phyloP scores from a whole-genome alignment of 2,329 filamentous ascomycete species.

The Oidium heveae region DNA sequence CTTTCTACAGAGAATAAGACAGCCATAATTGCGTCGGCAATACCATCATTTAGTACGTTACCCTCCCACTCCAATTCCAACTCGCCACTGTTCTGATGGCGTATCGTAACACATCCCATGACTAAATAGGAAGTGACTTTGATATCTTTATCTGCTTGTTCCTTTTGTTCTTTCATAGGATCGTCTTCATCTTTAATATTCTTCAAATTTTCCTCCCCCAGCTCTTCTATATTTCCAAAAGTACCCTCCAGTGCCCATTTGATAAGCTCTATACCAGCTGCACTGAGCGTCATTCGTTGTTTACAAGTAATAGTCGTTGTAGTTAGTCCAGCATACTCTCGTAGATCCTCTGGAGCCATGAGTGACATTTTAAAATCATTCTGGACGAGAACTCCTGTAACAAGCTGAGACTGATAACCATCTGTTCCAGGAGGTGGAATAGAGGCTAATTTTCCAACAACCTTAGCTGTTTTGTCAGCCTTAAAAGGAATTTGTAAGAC shows the following conservation, averaged over 20 bases:
- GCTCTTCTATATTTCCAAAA: constrained; percentile 61
- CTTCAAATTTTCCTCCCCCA: constrained; percentile 14
- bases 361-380: constrained; percentile 94
- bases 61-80: constrained; percentile 93
- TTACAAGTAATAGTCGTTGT: constrained; percentile 87
- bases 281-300: constrained; percentile 66
- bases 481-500: constrained; percentile 88
- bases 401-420: constrained; percentile 28
- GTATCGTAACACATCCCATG: constrained; percentile 79
- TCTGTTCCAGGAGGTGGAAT: constrained; percentile 32
- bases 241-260: constrained; percentile 86
- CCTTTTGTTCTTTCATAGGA: constrained; percentile 17
- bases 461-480: constrained; percentile 83
- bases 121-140: constrained; percentile 36
- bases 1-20: constrained; percentile 81
- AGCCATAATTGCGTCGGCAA: constrained; percentile 90
- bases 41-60: constrained; percentile 90
- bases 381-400: constrained; percentile 81
- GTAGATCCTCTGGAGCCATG: constrained; percentile 88
- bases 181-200: constrained; percentile 19
- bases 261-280: constrained; percentile 74
- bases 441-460: constrained; percentile 77
- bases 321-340: constrained; percentile 89
- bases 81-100: constrained; percentile 50
- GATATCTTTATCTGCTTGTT: constrained; percentile 41